phyloP scores from a whole-genome alignment of 2,329 filamentous ascomycete genomes.

The Talaromyces sp. region DNA sequence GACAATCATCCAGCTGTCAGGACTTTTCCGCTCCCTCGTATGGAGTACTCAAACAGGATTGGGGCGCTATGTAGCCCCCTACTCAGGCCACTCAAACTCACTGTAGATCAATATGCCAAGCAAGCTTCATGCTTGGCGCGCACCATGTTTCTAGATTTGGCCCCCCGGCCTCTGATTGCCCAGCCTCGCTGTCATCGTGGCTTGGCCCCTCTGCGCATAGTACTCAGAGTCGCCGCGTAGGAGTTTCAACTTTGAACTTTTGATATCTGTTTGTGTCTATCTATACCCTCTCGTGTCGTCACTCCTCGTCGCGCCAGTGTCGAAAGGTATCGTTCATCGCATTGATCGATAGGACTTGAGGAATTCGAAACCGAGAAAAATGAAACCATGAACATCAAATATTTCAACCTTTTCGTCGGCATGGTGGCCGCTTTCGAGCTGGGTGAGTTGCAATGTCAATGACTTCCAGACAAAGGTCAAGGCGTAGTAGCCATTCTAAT shows the following conservation, averaged over 20 bases:
- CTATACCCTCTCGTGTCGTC: no score
- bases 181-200: neutral
- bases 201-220: no score
- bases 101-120: neutral
- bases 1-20: neutral
- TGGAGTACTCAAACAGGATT: no score
- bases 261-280: neutral
- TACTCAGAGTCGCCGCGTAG: no score
- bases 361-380: neutral
- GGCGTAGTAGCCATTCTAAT: neutral
- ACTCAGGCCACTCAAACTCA: neutral
- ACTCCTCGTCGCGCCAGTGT: neutral
- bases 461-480: neutral
- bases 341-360: neutral
- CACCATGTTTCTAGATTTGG: neutral
- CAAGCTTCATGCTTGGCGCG: neutral
- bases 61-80: neutral
- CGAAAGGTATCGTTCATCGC: neutral
- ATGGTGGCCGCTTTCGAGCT: neutral
- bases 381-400: neutral
- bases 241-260: neutral
- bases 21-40: no score
- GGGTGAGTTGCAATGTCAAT: neutral
- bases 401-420: neutral
- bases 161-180: no score